Evolutionary conservation across 306 rosid species (phyloP), one percentile per base, ranked within the genome.

Genomic region (Pterocarpus santalinus): DNA sequence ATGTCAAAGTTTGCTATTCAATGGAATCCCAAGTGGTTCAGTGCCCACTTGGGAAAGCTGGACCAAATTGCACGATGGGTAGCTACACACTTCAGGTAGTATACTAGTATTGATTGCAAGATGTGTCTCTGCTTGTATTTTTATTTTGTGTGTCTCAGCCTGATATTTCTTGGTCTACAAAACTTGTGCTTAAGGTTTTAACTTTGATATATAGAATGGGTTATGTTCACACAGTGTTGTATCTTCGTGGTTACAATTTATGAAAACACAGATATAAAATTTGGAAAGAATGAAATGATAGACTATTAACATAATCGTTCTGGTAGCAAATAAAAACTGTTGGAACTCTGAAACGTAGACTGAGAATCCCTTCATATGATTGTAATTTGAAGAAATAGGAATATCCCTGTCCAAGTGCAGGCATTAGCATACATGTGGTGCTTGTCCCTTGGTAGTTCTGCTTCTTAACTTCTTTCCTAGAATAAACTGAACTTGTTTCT

Each of bases 11-110:
- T 85, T 96, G 99, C 88, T 93, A 89, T 81, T 83, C 94, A 14
- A 56, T 93, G 86, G 90, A 92, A 84, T 57, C 93, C 46, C 91
- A 82, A 80, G 84, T 95, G 84, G 87, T 77, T 79, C 92, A 82
- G 83, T 95, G 99, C 73, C 92, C 94, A 15, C 34, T 76, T 43
- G 98, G 97, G 35, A 95, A 86, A 86, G 91, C 97, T 51, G 99
- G 99, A 75, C 71, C 91, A 13, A 93, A 90, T 81, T 95, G 99
- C 87, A 82, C 90, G 60, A 84, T 86, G 90, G 85, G 81, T 75
- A 86, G 87, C 85, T 85, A 89, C 86, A 41, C 17, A 76, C 98
- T 95, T 76, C 98, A 93, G 99, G 99, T 95, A 85, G 38, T 22
- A 22, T 22, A 22, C 28, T 22, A 22, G 28, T 81, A 72, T 67